These are phyloP conservation scores for Rhododendron simsii DNA, from an alignment of 148 eudicot species.

Conservation along the genomic window DNA sequence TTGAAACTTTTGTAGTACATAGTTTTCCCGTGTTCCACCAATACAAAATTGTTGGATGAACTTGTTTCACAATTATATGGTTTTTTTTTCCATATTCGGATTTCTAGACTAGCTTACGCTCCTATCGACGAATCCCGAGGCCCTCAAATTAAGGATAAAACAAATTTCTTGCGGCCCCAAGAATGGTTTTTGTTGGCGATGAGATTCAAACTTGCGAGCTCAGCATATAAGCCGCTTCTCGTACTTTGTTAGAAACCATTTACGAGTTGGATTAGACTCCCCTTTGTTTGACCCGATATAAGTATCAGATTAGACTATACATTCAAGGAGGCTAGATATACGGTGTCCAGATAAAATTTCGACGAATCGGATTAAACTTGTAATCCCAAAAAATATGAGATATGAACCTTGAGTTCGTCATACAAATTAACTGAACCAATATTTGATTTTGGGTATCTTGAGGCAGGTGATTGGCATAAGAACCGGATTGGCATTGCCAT, in stretches of 20 bases:
- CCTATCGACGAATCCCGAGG: not conserved
- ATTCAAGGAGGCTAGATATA: not conserved
- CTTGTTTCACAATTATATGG: not conserved
- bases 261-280: not conserved
- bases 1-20: too few relatives aligned
- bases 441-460: not conserved
- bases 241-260: not conserved
- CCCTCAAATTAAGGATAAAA: not conserved
- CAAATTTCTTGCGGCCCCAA: not conserved
- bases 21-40: too few relatives aligned
- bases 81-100: too few relatives aligned
- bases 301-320: too few relatives aligned
- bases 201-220: not conserved
- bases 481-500: constrained; percentile 69
- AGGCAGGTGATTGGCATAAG: constrained; percentile 61
- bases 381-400: not conserved
- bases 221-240: not conserved
- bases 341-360: not conserved
- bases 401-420: not conserved
- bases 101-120: too few relatives aligned
- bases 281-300: too few relatives aligned
- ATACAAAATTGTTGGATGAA: too few relatives aligned
- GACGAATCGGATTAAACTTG: too few relatives aligned
- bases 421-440: not conserved
- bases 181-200: not conserved